A percentile compares a stretch with the other conserved stretches of the same genome.
Conservation (phyloP, 768 basidiomycete genomes). For the Suillus plorans region DNA sequence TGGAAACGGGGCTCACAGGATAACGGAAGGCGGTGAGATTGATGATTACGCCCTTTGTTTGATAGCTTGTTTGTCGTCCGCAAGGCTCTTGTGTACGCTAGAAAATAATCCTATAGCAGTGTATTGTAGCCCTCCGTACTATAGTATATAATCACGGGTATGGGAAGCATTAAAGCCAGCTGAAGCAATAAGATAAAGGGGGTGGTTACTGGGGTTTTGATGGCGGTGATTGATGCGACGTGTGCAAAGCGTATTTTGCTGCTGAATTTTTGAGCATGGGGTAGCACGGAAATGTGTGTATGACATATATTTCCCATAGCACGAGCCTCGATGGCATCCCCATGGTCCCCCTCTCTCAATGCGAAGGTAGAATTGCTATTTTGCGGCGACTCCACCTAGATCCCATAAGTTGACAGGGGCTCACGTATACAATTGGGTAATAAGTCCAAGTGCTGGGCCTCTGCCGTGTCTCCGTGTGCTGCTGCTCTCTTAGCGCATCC, state of each 20-base stretch:
- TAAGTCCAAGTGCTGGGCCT: neutral
- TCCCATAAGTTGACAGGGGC: neutral
- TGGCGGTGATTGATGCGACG: neutral
- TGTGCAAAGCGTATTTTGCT: neutral
- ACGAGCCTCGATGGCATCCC: neutral
- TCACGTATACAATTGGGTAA: neutral
- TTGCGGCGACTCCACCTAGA: neutral
- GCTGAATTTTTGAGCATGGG: neutral
- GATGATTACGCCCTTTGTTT: neutral
- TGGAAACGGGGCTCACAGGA: conserved; percentile 44
- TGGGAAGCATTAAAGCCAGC: neutral
- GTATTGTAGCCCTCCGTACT: neutral
- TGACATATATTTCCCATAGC: neutral
- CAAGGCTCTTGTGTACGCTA: neutral
- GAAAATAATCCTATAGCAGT: neutral
- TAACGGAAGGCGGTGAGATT: conserved; percentile 15
- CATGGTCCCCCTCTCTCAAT: neutral
- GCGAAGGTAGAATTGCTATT: conserved; percentile 1
- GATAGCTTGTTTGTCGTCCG: neutral
- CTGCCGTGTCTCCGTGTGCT: neutral
- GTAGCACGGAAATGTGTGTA: neutral
- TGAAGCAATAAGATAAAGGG: neutral
- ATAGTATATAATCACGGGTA: neutral
- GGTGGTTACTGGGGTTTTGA: neutral
- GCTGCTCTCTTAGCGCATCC: neutral